A percentile compares a stretch with the other conserved stretches of the same genome.
These are phyloP conservation scores for Backusella luteola DNA, from an alignment of 192 early-diverging fungal species.

Conservation along the genomic window DNA sequence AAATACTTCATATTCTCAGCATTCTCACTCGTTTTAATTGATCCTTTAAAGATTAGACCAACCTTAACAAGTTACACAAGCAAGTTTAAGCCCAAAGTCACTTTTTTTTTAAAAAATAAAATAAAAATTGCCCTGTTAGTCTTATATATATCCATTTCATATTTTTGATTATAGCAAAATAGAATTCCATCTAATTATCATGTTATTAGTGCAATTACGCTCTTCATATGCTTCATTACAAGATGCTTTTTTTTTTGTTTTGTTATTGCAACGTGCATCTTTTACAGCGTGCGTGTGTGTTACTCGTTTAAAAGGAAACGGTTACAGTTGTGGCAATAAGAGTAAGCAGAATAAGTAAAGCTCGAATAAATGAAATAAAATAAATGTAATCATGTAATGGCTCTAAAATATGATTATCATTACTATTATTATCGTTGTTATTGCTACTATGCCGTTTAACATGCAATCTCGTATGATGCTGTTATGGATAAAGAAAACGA, in stretches of 20 bases:
- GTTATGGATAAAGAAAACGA: too few relatives aligned
- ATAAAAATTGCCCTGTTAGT: not conserved
- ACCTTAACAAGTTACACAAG: not conserved
- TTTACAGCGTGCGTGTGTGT: not conserved
- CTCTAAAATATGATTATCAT: too few relatives aligned
- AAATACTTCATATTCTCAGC: conserved; percentile 1
- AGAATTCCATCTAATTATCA: not conserved
- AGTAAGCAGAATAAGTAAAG: conserved; percentile 8
- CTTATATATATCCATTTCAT: not conserved
- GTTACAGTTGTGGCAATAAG: not conserved
- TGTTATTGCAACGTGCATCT: too few relatives aligned
- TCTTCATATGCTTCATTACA: too few relatives aligned
- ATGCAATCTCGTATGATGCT: too few relatives aligned
- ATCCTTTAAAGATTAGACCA: conserved; percentile 5
- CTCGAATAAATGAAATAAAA: not conserved
- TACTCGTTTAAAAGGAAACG: not conserved
- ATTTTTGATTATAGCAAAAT: not conserved
- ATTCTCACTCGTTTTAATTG: conserved; percentile 1
- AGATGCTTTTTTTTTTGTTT: too few relatives aligned
- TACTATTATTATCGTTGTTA: too few relatives aligned
- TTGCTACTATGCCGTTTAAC: too few relatives aligned
- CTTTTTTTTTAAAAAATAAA: not conserved
- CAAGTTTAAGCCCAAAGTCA: not conserved
- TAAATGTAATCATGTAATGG: too few relatives aligned
- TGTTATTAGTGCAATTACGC: too few relatives aligned